A percentile compares a stretch with the other conserved stretches of the same genome.
Conservation (phyloP, 768 basidiomycete species). For the Lentinula sp. region DNA sequence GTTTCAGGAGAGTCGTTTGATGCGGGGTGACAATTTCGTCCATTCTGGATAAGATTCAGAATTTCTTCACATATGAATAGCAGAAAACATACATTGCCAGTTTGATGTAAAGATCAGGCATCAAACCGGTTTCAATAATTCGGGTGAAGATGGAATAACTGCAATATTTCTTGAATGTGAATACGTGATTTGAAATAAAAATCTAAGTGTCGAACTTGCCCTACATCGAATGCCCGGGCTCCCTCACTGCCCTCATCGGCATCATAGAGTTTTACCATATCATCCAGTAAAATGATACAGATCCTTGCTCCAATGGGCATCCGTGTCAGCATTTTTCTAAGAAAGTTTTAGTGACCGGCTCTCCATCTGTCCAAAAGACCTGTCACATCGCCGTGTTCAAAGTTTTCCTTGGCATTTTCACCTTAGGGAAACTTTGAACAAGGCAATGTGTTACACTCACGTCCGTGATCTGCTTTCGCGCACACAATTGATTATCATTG, state of each 20-base stretch:
- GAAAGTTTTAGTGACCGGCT: background rate
- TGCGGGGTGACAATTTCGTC: conserved; percentile 77
- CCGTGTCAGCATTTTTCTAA: conserved; percentile 47
- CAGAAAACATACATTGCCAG: conserved; percentile 49
- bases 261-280: conserved; percentile 66
- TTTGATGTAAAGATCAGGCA: conserved; percentile 53
- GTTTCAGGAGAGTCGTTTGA: conserved; percentile 83
- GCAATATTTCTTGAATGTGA: background rate
- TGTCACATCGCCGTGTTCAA: too few species aligned
- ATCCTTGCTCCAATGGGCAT: conserved; percentile 56
- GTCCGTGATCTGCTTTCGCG: conserved; percentile 48
- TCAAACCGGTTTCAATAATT: conserved; percentile 53
- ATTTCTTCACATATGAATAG: conserved; percentile 10
- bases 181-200: background rate
- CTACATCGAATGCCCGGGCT: conserved; percentile 69
- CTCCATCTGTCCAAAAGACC: background rate
- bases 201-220: conserved; percentile 34
- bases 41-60: conserved; percentile 29
- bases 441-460: conserved; percentile 32
- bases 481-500: conserved; percentile 70
- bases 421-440: too few species aligned
- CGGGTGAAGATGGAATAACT: conserved; percentile 66
- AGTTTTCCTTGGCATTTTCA: too few species aligned
- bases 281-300: conserved; percentile 64
- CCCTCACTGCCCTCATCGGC: conserved; percentile 58